These are phyloP conservation scores for Murraya paniculata DNA, from an alignment of 345 rosid species.

Conservation along the genomic window DNA sequence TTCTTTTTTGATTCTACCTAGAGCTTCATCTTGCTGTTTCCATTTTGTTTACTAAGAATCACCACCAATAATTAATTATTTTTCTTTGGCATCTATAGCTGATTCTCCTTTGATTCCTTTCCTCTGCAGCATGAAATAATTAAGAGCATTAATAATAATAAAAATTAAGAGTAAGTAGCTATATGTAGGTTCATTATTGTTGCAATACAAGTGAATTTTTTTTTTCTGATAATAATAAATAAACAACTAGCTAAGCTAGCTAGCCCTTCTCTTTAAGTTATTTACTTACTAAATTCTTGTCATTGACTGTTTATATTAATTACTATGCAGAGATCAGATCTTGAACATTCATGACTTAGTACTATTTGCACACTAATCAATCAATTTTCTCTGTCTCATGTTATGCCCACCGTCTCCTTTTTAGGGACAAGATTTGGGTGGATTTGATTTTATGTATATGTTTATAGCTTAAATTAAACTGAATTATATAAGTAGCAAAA, in stretches of 20 bases:
- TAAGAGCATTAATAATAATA: not conserved
- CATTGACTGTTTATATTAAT: no score
- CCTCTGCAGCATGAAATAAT: not conserved
- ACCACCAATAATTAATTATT: not conserved
- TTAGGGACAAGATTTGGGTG: slow-evolving; percentile 28
- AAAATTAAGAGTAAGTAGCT: not conserved
- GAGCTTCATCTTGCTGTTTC: not conserved
- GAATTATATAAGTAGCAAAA: slow-evolving; percentile 15
- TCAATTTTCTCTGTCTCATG: slow-evolving; percentile 5
- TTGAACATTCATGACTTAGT: not conserved
- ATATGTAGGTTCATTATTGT: not conserved
- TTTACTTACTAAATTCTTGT: not conserved
- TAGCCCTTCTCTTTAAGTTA: not conserved
- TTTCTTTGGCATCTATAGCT: not conserved
- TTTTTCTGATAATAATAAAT: no score
- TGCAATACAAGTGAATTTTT: not conserved
- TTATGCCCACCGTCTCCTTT: slow-evolving; percentile 27
- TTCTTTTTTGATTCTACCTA: not conserved
- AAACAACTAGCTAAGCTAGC: not conserved
- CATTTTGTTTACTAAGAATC: not conserved
- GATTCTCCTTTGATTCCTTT: not conserved
- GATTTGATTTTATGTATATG: slow-evolving; percentile 10
- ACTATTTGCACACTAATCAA: not conserved
- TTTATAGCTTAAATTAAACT: slow-evolving; percentile 7
- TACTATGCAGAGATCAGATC: slow-evolving; percentile 1